Conservation (phyloP, 1,284 basidiomycete genomes). For the Heterobasidion irregulare region DNA sequence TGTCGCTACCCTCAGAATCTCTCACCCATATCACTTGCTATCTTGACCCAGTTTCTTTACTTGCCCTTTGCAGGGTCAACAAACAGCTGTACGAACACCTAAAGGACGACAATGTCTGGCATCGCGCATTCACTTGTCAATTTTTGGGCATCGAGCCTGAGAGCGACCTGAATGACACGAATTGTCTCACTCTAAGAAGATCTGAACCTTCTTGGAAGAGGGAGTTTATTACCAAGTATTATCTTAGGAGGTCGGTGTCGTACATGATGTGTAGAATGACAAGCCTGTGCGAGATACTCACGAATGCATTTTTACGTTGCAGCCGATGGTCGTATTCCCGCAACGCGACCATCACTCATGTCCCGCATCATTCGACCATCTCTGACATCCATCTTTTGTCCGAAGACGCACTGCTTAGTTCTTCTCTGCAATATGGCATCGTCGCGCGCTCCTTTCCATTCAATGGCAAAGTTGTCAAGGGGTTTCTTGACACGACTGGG, state of each 20-base stretch:
- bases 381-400: slow-evolving; percentile 52
- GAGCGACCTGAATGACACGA: slow-evolving; percentile 34
- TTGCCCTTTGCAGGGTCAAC: slow-evolving; percentile 50
- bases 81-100: slow-evolving; percentile 54
- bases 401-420: slow-evolving; percentile 49
- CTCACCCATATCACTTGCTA: slow-evolving; percentile 76
- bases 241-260: slow-evolving; percentile 39
- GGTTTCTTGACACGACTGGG: slow-evolving; percentile 65
- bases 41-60: slow-evolving; percentile 59
- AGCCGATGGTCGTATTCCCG: slow-evolving; percentile 72
- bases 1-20: slow-evolving; percentile 55
- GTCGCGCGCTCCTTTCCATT: slow-evolving; percentile 70
- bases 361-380: slow-evolving; percentile 48
- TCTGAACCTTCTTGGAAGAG: slow-evolving; percentile 56
- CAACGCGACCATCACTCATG: slow-evolving; percentile 51
- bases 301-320: not conserved
- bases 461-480: slow-evolving; percentile 62
- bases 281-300: not conserved
- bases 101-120: slow-evolving; percentile 78
- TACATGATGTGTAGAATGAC: not conserved
- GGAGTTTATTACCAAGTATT: slow-evolving; percentile 54
- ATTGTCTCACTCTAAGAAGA: slow-evolving; percentile 46
- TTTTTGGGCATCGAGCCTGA: slow-evolving; percentile 64
- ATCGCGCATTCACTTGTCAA: slow-evolving; percentile 67
- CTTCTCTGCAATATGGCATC: slow-evolving; percentile 64